Base-by-base conservation (phyloP, 345 rosid genomes). In the Kernera saxatilis region DNA sequence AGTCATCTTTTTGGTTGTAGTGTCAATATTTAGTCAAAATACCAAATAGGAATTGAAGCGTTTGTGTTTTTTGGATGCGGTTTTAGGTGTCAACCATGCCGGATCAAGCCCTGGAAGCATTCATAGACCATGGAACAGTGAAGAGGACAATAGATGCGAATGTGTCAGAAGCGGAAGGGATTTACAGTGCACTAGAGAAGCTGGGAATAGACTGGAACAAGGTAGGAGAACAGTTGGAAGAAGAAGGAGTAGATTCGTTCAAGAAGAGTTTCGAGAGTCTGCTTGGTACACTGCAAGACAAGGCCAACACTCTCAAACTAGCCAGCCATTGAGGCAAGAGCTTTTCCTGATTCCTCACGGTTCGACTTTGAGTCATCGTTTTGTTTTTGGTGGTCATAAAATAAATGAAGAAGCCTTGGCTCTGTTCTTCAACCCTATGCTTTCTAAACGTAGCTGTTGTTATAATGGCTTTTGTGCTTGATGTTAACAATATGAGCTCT, bases 11-110 rank as follows among this genome's bases (percentile, higher is more conserved):
- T 69, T 18, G 17, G 30, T 15, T 21, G 49, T 10, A 23, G 25
- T n/a, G n/a, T n/a, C n/a, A 26, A 36, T 70, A 30, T 54, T 5
- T 21, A 35, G 33, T 48, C 14, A 19, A 45, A 10, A 9, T 49
- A 13, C 33, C 33, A 51, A 25, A 52, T 21, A 19, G 27, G 21
- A 18, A 10, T 55, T 33, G 14, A 27, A 23, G n/a, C 3, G n/a
- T 25, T 25, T 37, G 29, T 36, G 35, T 18, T 29, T 48, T 25
- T 45, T 30, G 56, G 27, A 14, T 30, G 22, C 36, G 65, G 14
- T 32, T 74, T 17, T 78, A 94, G 99, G 97, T 94, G 30, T 91
- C 98, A 48, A 91, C 99, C 35, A 94, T 94, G 99, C 99, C 99
- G 0, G 99, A 94, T 82, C 99, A 94, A 82, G 98, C 98, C 25